Percentiles rank a stretch among this genome's conserved stretches.
phyloP scores from a whole-genome alignment of 2,329 filamentous ascomycete genomes.

The Aspergillus unguis region DNA sequence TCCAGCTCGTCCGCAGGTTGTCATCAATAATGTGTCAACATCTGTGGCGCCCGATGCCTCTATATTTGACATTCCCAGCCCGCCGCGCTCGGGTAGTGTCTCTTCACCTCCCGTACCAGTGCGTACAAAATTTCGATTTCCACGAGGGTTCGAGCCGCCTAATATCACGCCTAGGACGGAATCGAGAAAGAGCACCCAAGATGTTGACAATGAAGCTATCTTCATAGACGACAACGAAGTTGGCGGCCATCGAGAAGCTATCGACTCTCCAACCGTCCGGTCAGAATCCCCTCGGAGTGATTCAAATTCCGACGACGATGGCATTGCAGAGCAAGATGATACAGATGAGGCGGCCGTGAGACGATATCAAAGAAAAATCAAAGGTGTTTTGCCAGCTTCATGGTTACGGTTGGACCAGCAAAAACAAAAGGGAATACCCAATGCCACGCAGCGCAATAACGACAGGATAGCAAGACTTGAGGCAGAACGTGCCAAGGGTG shows the following conservation, averaged over 20 bases:
- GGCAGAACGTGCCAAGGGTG: slow-evolving; percentile 31
- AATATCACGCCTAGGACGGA: slow-evolving; percentile 26
- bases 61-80: slow-evolving; percentile 38
- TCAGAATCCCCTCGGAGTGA: slow-evolving; percentile 20
- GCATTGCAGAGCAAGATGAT: slow-evolving; percentile 9
- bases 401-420: slow-evolving; percentile 44
- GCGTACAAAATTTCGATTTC: slow-evolving; percentile 35
- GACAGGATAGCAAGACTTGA: slow-evolving; percentile 22
- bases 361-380: slow-evolving; percentile 40
- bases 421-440: slow-evolving; percentile 25
- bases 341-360: slow-evolving; percentile 29
- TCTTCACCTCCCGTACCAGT: slow-evolving; percentile 25
- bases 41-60: slow-evolving; percentile 11
- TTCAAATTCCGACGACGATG: slow-evolving; percentile 15
- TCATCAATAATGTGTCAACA: slow-evolving; percentile 25
- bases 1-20: slow-evolving; percentile 21
- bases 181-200: slow-evolving; percentile 17
- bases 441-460: slow-evolving; percentile 18
- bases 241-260: slow-evolving; percentile 14
- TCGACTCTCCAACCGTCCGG: slow-evolving; percentile 21
- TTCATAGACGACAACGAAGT: slow-evolving; percentile 15
- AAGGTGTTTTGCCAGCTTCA: slow-evolving; percentile 50
- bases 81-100: slow-evolving; percentile 37
- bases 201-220: slow-evolving; percentile 14
- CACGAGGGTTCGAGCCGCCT: slow-evolving; percentile 32